phyloP scores from a whole-genome alignment of 164 flowering plant genomes.

The Chloranthus sessilifolius region DNA sequence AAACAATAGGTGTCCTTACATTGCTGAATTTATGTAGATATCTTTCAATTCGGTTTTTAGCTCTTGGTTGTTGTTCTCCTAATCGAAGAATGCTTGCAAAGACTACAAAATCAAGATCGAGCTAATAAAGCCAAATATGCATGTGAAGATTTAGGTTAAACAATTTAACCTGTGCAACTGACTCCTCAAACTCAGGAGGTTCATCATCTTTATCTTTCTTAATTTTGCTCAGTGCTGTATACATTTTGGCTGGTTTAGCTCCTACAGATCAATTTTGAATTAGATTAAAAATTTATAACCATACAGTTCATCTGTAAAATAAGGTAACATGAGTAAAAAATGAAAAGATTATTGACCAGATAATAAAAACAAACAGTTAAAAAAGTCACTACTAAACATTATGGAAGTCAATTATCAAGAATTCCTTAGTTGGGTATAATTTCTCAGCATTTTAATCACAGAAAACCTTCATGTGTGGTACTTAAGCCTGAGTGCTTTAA shows the following conservation, averaged over 20 bases:
- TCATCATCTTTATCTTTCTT: slow-evolving; percentile 55
- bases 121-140: not conserved
- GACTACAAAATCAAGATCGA: not conserved
- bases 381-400: no score
- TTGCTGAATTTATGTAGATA: slow-evolving; percentile 38
- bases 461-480: no score
- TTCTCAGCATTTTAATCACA: no score
- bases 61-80: slow-evolving; percentile 46
- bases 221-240: slow-evolving; percentile 44
- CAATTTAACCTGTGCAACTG: slow-evolving; percentile 57
- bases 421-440: no score
- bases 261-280: not conserved
- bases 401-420: no score
- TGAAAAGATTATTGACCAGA: no score
- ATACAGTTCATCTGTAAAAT: no score
- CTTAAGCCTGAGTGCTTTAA: no score
- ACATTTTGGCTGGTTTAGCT: slow-evolving; percentile 35
- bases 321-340: no score
- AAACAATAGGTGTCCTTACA: no score
- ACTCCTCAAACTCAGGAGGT: slow-evolving; percentile 52
- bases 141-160: not conserved
- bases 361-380: no score
- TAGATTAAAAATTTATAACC: no score
- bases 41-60: slow-evolving; percentile 52
- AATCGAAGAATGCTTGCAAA: slow-evolving; percentile 26